Evolutionary conservation across 805 yeast species (phyloP), one percentile per base, ranked within the genome.

Genomic region (Candida morakotiae): DNA sequence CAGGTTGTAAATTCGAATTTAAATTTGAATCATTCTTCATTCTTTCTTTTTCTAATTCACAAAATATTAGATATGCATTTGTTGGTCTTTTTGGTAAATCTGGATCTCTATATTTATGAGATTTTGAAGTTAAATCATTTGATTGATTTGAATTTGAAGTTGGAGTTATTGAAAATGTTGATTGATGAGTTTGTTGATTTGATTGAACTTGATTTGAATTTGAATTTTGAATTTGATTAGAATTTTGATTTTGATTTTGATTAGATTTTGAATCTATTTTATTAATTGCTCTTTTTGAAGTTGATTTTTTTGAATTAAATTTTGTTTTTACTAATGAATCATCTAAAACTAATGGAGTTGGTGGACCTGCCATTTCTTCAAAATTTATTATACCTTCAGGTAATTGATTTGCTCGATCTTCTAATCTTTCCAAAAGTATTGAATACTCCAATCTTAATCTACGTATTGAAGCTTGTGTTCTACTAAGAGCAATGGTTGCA

Each of bases 71-170:
- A 52, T 88, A 89, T 4, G 96, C 95, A 58, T 88, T 89, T 3
- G 93, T 82, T 5, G 96, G 96, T 51, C 94, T 71, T 49, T 84
- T 87, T 15, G 96, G 97, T 51, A 83, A 71, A 47, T 79, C 80
- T 8, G 96, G 96, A 57, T 88, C 95, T 49, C 88, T 76, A 8
- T 71, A 67, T 35, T 68, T 67, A 31, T 48, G 64, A 11, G 28
- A 15, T 10, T 35, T 35, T 13, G 27, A 24, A 20, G 22, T 20
- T 9, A 20, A 20, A 20, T 20, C n/a, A n/a, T n/a, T n/a, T n/a
- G n/a, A n/a, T n/a, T n/a, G n/a, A n/a, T n/a, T n/a, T n/a, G n/a
- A n/a, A n/a, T n/a, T n/a, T n/a, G n/a, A n/a, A n/a, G n/a, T n/a
- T n/a, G n/a, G n/a, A n/a, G n/a, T n/a, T n/a, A n/a, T n/a, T n/a